Evolutionary conservation across 106 monocot species (phyloP).

Genomic region (Dactylorhiza incarnata): DNA sequence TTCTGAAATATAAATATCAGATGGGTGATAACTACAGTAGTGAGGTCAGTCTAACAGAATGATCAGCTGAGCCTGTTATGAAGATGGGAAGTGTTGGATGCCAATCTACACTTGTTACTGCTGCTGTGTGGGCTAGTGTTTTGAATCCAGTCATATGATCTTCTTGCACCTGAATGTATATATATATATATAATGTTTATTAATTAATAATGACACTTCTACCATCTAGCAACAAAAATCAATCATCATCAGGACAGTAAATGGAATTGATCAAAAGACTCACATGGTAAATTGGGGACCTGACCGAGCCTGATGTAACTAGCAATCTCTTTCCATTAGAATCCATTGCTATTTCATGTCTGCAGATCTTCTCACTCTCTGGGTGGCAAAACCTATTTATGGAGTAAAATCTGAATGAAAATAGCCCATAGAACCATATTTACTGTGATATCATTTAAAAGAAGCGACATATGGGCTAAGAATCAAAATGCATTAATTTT

Average conservation of each 20-base stretch:
- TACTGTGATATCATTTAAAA: neutral
- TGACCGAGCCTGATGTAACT: constrained; percentile 78
- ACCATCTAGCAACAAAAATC: neutral
- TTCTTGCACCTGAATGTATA: constrained; percentile 55
- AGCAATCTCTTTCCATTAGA: constrained; percentile 76
- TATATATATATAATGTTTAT: neutral
- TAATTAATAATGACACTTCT: neutral
- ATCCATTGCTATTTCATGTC: constrained; percentile 88
- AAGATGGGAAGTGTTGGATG: constrained; percentile 82
- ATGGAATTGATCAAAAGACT: neutral
- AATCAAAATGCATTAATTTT: neutral
- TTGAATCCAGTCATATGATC: constrained; percentile 56
- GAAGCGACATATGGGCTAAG: neutral
- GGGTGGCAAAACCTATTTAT: constrained; percentile 64
- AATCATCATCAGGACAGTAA: neutral
- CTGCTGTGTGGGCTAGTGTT: constrained; percentile 67
- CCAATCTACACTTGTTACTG: constrained; percentile 96
- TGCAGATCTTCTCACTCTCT: constrained; percentile 56
- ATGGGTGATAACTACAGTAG: neutral
- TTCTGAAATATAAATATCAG: too few species aligned
- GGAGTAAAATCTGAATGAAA: neutral
- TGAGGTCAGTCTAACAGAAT: constrained; percentile 89
- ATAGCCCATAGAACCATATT: neutral
- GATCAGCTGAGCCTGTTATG: constrained; percentile 89
- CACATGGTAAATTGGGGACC: constrained; percentile 95